Base-by-base conservation (phyloP, 2,329 filamentous ascomycete species). In the Allantophomopsis cytisporea region DNA sequence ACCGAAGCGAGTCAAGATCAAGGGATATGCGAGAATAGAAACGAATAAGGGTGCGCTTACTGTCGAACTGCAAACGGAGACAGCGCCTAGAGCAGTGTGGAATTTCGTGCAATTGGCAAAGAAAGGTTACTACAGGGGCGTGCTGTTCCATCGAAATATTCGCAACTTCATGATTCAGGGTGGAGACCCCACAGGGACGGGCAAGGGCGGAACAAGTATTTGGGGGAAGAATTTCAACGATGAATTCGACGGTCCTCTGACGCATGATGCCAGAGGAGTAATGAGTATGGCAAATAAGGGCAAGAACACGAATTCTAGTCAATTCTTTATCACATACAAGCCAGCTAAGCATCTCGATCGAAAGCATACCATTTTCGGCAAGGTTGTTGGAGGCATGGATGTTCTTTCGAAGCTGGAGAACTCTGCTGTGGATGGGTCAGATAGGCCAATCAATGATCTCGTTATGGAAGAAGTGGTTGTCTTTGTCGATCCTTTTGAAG, bases 261-360 rank as follows among this genome's bases (percentile, higher is more conserved):
- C 80, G n/a, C 91, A 98, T 52, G 81, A 86, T 53, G 64, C 70
- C 0, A 70, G 88, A 20, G 91, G 91, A 11, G 73, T 88, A 1
- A 55, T 93, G 18, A 87, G 81, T 49, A 98, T 98, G 91, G 91
- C 91, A 32, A 98, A 98, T 61, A 98, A 98, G 57, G 91, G 91
- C 42, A 95, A 95, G 55, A 89, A 95, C 55, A 96, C 89, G 16
- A 98, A 98, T 61, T 91, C 84, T 7, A 85, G 77, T 49, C 91
- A 98, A 60, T 98, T 80, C 56, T 98, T 96, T 66, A 83, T 98
- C 54, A 84, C 82, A 0, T 98, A 98, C 59, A 80, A 85, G 38
- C 69, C 83, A 1, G 76, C 80, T 0, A 79, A 82, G 46, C 91
- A 98, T 61, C 71, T 98, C 1, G 86, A 98, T 59, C 73, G 80